Evolutionary conservation across 2,329 filamentous ascomycete genomes (phyloP).

Genomic region (Hymenoscyphus albidus): DNA sequence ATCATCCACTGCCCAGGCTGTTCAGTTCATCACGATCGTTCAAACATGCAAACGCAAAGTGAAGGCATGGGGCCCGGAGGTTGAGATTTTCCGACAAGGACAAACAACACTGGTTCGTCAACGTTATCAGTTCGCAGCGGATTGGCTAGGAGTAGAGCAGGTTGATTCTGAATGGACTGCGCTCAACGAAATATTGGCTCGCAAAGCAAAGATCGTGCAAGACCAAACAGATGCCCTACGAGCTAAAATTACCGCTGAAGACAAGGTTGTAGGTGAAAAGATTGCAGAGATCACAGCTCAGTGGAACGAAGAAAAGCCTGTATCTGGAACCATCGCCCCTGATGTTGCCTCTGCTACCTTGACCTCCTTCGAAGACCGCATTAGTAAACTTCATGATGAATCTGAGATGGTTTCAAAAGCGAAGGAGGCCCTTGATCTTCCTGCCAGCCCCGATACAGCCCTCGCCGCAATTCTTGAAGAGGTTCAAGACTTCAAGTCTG

Average conservation of each 20-base stretch:
- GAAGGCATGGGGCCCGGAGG: constrained; percentile 89
- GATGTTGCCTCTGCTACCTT: constrained; percentile 83
- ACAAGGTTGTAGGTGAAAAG: constrained; percentile 84
- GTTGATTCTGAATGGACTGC: constrained; percentile 95
- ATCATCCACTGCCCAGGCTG: constrained; percentile 92
- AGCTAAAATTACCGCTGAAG: constrained; percentile 91
- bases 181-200: constrained; percentile 83
- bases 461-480: constrained; percentile 87
- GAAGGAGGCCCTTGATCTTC: constrained; percentile 92
- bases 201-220: constrained; percentile 92
- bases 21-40: constrained; percentile 97
- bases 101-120: constrained; percentile 89
- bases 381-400: constrained; percentile 81
- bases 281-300: constrained; percentile 78
- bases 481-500: constrained; percentile 97
- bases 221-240: constrained; percentile 94
- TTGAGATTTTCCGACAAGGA: constrained; percentile 92
- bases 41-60: constrained; percentile 95
- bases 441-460: constrained; percentile 73
- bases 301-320: constrained; percentile 96
- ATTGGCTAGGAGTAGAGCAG: constrained; percentile 95
- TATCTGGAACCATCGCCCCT: constrained; percentile 89
- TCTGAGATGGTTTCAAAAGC: constrained; percentile 92
- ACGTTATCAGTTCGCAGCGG: constrained; percentile 85
- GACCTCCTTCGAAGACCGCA: constrained; percentile 75